These are phyloP conservation scores for Aegilops bicornis DNA, from an alignment of 176 grass and related monocot species.

Conservation along the genomic window DNA sequence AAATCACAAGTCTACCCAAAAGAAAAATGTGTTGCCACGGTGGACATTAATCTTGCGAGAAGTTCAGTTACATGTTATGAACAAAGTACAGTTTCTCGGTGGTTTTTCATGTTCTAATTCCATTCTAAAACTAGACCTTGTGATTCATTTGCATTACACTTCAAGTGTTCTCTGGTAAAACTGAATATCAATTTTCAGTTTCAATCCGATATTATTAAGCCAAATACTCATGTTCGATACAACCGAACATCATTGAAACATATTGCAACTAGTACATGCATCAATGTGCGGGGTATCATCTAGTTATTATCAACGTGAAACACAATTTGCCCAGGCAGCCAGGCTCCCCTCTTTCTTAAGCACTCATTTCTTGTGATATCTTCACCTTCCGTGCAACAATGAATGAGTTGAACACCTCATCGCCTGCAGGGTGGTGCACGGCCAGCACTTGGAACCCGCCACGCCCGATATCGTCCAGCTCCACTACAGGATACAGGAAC, in stretches of 20 bases:
- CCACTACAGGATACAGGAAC: not conserved
- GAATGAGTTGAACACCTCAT: not conserved
- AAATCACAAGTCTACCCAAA: not conserved
- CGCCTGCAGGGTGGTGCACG: not conserved
- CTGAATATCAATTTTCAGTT: not conserved
- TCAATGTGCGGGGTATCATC: not conserved
- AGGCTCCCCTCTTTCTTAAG: not conserved
- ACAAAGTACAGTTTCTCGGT: not conserved
- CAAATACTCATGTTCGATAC: not conserved
- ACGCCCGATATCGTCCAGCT: not conserved
- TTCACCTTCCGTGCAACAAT: not conserved
- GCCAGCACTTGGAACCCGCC: not conserved
- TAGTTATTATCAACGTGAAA: not conserved
- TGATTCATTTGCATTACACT: not conserved
- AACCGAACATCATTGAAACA: not conserved
- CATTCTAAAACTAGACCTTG: not conserved
- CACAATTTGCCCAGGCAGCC: not conserved
- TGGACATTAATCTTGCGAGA: not conserved
- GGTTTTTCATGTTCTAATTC: not conserved
- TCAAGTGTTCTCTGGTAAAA: not conserved
- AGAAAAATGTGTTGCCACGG: not conserved
- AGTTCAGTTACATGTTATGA: not conserved
- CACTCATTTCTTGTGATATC: not conserved
- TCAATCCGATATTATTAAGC: not conserved
- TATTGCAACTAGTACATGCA: not conserved